A percentile compares a stretch with the other conserved stretches of the same genome.
Evolutionary conservation across 2,329 filamentous ascomycete species (phyloP).

Genomic region (Botrytis elliptica): DNA sequence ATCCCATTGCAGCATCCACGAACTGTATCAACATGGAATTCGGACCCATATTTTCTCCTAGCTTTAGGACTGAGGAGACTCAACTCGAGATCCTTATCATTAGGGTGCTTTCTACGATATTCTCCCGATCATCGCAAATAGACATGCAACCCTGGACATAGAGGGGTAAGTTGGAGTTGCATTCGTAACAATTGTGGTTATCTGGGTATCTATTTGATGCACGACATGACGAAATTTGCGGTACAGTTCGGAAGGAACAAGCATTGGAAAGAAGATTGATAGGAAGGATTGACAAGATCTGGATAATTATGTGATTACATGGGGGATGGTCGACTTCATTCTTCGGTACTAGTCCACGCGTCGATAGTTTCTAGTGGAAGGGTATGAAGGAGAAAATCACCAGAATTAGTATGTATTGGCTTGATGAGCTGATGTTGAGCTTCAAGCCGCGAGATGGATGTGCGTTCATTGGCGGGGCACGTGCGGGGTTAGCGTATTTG

Average conservation of each 20-base stretch:
- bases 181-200: not conserved
- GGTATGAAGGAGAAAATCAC: not conserved
- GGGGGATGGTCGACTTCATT: slow-evolving; percentile 15
- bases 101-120: not conserved
- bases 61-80: not conserved
- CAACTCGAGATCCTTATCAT: slow-evolving; percentile 1
- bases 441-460: not conserved
- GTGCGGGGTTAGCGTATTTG: slow-evolving; percentile 11
- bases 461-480: slow-evolving; percentile 3
- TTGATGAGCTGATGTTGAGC: not conserved
- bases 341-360: not conserved
- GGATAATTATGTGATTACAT: slow-evolving; percentile 15
- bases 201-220: not conserved
- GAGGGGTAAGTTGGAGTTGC: not conserved
- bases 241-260: not conserved
- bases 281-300: not conserved
- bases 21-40: not conserved
- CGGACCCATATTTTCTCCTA: not conserved
- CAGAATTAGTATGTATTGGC: not conserved
- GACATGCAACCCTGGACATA: not conserved
- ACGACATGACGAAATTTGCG: not conserved
- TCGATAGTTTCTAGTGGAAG: not conserved
- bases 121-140: not conserved
- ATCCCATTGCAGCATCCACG: slow-evolving; percentile 17
- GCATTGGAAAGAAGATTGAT: not conserved